A percentile compares a stretch with the other conserved stretches of the same genome.
These are phyloP conservation scores for Russula griseocarnosa DNA, from an alignment of 768 basidiomycete species.

Conservation along the genomic window DNA sequence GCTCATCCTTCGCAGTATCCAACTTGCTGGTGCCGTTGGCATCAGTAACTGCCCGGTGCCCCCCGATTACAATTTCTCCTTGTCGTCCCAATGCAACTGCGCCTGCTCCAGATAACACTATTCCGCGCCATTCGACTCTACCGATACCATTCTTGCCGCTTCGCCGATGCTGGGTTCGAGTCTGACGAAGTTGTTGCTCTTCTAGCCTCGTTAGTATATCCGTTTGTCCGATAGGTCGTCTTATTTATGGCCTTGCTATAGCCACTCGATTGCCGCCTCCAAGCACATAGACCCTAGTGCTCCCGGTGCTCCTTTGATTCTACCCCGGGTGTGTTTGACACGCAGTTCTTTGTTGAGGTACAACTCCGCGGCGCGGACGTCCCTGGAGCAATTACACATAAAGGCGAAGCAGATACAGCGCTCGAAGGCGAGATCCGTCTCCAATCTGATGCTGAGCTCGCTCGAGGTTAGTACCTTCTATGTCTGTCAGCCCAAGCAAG, in stretches of 20 bases:
- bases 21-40: conserved; percentile 38
- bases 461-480: conserved; percentile 24
- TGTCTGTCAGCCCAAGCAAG: not conserved
- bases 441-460: conserved; percentile 23
- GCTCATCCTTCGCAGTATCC: conserved; percentile 30
- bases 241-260: conserved; percentile 16
- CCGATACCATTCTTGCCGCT: conserved; percentile 33
- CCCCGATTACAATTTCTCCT: conserved; percentile 39
- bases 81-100: conserved; percentile 35
- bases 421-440: conserved; percentile 16
- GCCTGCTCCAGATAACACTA: conserved; percentile 34
- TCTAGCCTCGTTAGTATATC: conserved; percentile 35
- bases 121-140: conserved; percentile 35
- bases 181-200: conserved; percentile 37
- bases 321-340: conserved; percentile 31
- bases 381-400: not conserved
- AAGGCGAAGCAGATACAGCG: not conserved
- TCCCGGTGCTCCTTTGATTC: conserved; percentile 42
- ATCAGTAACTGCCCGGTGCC: conserved; percentile 41
- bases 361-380: conserved; percentile 18
- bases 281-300: conserved; percentile 31
- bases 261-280: conserved; percentile 28
- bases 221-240: conserved; percentile 26
- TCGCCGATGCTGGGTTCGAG: conserved; percentile 38
- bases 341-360: conserved; percentile 33